Percentiles rank a stretch among this genome's conserved stretches.
Conservation (phyloP, 1,284 basidiomycete genomes). For the Hypsizygus ulmarius region DNA sequence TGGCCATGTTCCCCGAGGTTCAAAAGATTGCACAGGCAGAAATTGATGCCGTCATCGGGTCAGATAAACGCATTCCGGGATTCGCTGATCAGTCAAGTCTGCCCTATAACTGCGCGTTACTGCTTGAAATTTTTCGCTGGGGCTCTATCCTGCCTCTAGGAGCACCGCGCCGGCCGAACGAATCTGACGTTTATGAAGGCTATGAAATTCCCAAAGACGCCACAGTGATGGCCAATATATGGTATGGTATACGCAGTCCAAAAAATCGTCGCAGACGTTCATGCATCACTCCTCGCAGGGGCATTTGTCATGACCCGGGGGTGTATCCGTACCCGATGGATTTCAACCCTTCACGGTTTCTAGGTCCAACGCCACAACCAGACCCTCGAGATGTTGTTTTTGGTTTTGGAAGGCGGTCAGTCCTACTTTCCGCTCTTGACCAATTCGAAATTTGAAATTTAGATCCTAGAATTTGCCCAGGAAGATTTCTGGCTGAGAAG, state of each 20-base stretch:
- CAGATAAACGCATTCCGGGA: neutral
- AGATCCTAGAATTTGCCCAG: no score
- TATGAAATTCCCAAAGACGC: neutral
- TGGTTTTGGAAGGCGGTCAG: conserved; percentile 21
- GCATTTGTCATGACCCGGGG: conserved; percentile 22
- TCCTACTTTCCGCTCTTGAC: no score
- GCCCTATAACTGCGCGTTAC: neutral
- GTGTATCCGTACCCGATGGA: conserved; percentile 22
- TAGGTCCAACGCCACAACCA: conserved; percentile 13
- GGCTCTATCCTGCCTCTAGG: neutral
- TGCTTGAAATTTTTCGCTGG: conserved; percentile 2
- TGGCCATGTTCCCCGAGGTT: neutral
- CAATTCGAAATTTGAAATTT: no score
- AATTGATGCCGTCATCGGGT: neutral
- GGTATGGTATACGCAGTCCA: neutral
- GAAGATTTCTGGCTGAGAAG: no score
- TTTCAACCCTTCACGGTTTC: conserved; percentile 27
- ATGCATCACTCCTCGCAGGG: conserved; percentile 12
- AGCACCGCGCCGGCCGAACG: neutral
- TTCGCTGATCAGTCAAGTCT: neutral
- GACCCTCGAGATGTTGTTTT: conserved; percentile 21
- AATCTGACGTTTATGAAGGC: neutral
- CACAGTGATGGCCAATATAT: neutral
- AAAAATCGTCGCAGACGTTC: neutral
- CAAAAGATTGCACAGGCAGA: conserved; percentile 4